Evolutionary conservation across 2,329 filamentous ascomycete species (phyloP), one percentile per base, ranked within the genome.

Genomic region (Seiridium unicorne): DNA sequence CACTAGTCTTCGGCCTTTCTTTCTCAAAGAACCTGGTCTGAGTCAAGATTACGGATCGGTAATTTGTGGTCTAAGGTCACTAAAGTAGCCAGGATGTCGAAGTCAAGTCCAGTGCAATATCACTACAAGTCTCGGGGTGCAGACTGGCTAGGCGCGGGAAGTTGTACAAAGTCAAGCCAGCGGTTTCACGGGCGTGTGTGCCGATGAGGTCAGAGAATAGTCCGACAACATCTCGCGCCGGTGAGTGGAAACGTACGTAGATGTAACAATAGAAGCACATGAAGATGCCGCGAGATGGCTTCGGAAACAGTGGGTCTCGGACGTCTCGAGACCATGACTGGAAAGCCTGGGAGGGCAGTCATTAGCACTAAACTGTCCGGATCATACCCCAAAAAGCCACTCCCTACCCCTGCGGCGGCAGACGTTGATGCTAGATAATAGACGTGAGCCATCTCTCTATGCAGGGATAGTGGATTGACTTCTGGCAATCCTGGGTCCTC

Each of bases 391-490:
- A 31, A 31, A 26, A 26, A 55, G 8, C 36, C 32, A 40, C 10
- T 55, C 51, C 35, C 5, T 18, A 32, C 36, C 26, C 4, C 5
- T 42, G 10, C 51, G 51, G 51, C 35, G 42, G 7, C 36, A 5
- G 38, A 26, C 5, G 38, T 55, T 35, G 18, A 26, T 55, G 51
- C 32, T 35, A 42, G 32, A 35, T 31, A 34, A n/a, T 26, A 44
- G 18, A 26, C 4, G 35, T 55, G 36, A 55, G 36, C 51, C 51
- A 44, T n/a, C 18, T 42, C 10, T 47, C 42, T 6, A 13, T 46
- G 54, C 54, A 57, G 42, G 54, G 38, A 13, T 44, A 5, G 54
- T 57, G 54, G 54, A 32, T 46, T 47, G 10, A 34, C 54, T 57
- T 34, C 34, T 11, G 7, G 13, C 32, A 40, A 57, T 9, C 38